A percentile compares a stretch with the other conserved stretches of the same genome.
Evolutionary conservation across 371 early-diverging fungal species (phyloP).

Genomic region (Rhizopus sp.): DNA sequence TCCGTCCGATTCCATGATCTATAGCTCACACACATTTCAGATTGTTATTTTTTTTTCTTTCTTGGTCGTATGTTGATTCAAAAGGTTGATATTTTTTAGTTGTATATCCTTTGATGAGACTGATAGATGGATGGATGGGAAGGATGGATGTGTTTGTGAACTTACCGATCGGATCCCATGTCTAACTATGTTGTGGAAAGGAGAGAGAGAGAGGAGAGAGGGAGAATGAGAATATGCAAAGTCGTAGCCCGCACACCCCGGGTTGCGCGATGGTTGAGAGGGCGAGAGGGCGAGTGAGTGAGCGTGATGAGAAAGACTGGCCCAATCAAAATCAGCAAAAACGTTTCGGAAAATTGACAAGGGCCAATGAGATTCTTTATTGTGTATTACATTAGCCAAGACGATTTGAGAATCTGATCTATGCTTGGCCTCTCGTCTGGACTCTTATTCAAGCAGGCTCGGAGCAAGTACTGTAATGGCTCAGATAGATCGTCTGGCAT

Average conservation of each 20-base stretch:
- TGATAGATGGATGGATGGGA: slow-evolving; percentile 21
- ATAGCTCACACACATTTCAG: not conserved
- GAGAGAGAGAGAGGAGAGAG: slow-evolving; percentile 21
- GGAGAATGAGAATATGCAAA: too few species aligned
- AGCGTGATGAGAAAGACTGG: too few species aligned
- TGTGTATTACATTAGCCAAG: slow-evolving; percentile 22
- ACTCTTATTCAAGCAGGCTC: slow-evolving; percentile 25
- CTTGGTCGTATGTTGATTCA: not conserved
- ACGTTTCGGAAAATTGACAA: too few species aligned
- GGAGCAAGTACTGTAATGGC: slow-evolving; percentile 20
- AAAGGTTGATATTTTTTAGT: not conserved
- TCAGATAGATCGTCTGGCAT: slow-evolving; percentile 31
- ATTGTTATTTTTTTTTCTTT: not conserved
- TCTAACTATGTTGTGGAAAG: slow-evolving; percentile 27
- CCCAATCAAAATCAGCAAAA: too few species aligned
- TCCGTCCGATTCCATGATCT: slow-evolving; percentile 5
- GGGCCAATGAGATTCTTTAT: too few species aligned
- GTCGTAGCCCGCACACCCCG: too few species aligned
- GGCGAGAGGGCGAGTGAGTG: too few species aligned
- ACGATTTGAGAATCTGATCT: slow-evolving; percentile 25
- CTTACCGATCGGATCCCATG: slow-evolving; percentile 36
- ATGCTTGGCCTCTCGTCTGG: slow-evolving; percentile 27
- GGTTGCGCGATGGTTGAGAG: too few species aligned
- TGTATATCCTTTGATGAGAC: not conserved
- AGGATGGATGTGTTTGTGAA: not conserved